Conservation (phyloP, 169 alveolate genomes). For the Plasmodium relictum region DNA sequence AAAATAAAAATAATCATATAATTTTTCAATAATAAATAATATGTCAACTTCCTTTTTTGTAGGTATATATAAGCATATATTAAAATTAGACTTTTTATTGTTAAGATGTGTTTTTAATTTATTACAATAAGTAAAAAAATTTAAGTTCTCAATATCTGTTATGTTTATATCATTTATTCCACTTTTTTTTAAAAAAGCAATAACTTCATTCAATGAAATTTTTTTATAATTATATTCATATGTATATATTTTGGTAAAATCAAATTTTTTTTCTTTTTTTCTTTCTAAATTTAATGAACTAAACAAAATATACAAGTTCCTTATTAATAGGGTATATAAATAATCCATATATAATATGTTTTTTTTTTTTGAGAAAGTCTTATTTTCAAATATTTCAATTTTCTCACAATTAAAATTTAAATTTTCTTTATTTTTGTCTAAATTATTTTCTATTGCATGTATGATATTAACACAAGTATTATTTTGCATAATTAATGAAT, state of each 20-base stretch:
- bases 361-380: not conserved
- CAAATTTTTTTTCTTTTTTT: conserved; percentile 17
- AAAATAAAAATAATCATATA: conserved; percentile 56
- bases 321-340: conserved; percentile 36
- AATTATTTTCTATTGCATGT: not conserved
- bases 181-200: conserved; percentile 1
- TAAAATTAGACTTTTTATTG: conserved; percentile 20
- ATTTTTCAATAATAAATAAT: conserved; percentile 38
- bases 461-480: not conserved
- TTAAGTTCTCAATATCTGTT: not conserved
- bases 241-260: conserved; percentile 29
- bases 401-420: not conserved
- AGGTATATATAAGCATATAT: conserved; percentile 68
- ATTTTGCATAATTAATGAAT: conserved; percentile 11
- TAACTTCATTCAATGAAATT: not conserved
- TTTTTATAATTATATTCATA: conserved; percentile 35
- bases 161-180: not conserved
- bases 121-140: conserved; percentile 20
- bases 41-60: conserved; percentile 61
- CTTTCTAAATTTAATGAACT: conserved; percentile 11
- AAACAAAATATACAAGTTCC: conserved; percentile 29
- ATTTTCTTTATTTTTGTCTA: not conserved
- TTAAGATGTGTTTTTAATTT: not conserved
- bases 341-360: conserved; percentile 18
- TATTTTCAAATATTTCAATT: not conserved